Conservation (phyloP, 116 monocot species). For the Cymodocea nodosa region DNA sequence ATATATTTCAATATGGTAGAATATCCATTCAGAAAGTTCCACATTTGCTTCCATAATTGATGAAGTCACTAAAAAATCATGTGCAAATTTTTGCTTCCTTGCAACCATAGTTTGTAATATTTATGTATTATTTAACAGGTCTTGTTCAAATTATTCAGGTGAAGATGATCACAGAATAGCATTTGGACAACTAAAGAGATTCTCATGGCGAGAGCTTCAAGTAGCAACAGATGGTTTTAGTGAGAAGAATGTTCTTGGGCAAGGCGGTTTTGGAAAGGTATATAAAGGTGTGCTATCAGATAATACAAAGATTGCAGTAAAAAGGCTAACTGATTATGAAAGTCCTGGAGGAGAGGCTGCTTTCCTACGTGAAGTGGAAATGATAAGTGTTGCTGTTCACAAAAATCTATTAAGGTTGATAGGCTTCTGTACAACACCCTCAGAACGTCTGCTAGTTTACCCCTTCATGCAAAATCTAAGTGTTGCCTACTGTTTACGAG, state of each 20-base stretch:
- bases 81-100: not conserved
- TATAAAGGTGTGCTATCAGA: conserved; percentile 88
- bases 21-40: too few species aligned
- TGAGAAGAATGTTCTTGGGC: conserved; percentile 90
- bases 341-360: conserved; percentile 93
- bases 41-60: too few species aligned
- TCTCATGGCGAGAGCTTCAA: conserved; percentile 93
- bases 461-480: conserved; percentile 97
- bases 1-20: too few species aligned
- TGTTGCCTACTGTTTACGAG: conserved; percentile 89
- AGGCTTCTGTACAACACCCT: conserved; percentile 86
- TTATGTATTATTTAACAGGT: too few species aligned
- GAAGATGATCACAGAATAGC: conserved; percentile 90
- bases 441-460: conserved; percentile 90
- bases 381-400: conserved; percentile 97
- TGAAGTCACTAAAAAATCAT: too few species aligned
- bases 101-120: too few species aligned
- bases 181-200: conserved; percentile 95
- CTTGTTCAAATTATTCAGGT: conserved; percentile 28
- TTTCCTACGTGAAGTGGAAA: conserved; percentile 86
- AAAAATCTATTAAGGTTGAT: conserved; percentile 82
- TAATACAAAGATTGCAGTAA: conserved; percentile 80
- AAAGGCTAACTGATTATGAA: conserved; percentile 79
- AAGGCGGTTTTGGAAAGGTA: conserved; percentile 95
- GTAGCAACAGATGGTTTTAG: conserved; percentile 82